A percentile compares a stretch with the other conserved stretches of the same genome.
phyloP scores from a whole-genome alignment of 345 rosid species.

The Triadica sebifera region DNA sequence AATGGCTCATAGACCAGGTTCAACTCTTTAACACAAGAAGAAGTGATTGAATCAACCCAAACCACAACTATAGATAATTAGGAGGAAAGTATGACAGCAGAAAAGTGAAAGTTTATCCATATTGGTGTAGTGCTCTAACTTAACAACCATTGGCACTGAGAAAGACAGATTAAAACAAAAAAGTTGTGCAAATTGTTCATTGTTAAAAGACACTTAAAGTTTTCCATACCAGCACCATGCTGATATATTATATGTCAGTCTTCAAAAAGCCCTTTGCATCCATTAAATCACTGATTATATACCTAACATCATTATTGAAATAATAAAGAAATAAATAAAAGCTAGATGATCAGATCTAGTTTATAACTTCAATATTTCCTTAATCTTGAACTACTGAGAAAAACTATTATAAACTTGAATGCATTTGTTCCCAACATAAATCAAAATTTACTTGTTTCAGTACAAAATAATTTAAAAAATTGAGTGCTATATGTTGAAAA shows the following conservation, averaged over 20 bases:
- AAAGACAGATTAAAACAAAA: background rate
- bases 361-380: background rate
- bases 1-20: background rate
- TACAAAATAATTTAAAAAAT: background rate
- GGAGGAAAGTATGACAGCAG: background rate
- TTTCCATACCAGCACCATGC: background rate
- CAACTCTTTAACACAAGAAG: background rate
- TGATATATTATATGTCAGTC: background rate
- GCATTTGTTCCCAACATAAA: background rate
- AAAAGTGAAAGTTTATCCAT: background rate
- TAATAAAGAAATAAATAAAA: background rate
- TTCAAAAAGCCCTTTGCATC: background rate
- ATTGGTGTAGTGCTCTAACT: background rate
- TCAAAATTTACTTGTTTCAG: background rate
- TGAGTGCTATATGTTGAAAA: background rate
- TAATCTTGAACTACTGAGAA: background rate
- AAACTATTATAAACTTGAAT: background rate
- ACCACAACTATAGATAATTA: background rate
- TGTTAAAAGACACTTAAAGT: background rate
- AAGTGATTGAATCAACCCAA: background rate
- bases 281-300: background rate
- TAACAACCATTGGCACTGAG: background rate
- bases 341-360: background rate
- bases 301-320: slow-evolving; percentile 1
- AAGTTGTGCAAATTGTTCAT: background rate